Base-by-base conservation (phyloP, 768 basidiomycete species). In the Russula vinacea region DNA sequence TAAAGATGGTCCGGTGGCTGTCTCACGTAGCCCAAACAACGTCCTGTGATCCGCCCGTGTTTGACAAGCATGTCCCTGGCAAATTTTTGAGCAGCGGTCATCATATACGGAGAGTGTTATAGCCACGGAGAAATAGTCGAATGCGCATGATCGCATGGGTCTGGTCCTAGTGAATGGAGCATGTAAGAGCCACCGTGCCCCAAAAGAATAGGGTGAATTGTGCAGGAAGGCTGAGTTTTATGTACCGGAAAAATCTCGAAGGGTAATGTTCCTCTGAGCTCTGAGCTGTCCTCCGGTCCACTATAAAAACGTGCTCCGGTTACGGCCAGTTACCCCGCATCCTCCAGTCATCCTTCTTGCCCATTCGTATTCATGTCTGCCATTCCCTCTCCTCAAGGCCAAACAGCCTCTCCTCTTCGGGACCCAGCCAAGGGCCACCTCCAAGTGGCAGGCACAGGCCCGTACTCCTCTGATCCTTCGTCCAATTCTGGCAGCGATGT, bases 341-440 rank as follows among this genome's bases (percentile, higher is more conserved):
- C 29, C 24, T 47, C 16, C n/a, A n/a, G n/a, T n/a, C n/a, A n/a
- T n/a, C n/a, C n/a, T n/a, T n/a, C 2, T 37, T 40, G 4, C 39
- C 53, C 50, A 11, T 13, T 26, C 11, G 11, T n/a, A 52, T 45
- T 26, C 53, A 61, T 65, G 64, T 56, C 60, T 22, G 5, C 49
- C 33, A 56, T 29, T 19, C 22, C 50, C 26, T 6, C 57, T 24
- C 5, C 29, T 4, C 33, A 58, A 19, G 45, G 37, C 56, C 39
- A 55, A 35, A 24, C 47, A 19, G 56, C 47, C 5, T 60, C 63
- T 44, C 51, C 62, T 1, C 57, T 67, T 37, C 49, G 26, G 4
- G 66, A 65, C 50, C 66, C 69, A 6, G 49, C 60, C 45, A 70
- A 59, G 22, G 49, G 39, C 42, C 69, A 68, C 58, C 64, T 70